Evolutionary conservation across 345 rosid genomes (phyloP).

Genomic region (Iberis pinnata): DNA sequence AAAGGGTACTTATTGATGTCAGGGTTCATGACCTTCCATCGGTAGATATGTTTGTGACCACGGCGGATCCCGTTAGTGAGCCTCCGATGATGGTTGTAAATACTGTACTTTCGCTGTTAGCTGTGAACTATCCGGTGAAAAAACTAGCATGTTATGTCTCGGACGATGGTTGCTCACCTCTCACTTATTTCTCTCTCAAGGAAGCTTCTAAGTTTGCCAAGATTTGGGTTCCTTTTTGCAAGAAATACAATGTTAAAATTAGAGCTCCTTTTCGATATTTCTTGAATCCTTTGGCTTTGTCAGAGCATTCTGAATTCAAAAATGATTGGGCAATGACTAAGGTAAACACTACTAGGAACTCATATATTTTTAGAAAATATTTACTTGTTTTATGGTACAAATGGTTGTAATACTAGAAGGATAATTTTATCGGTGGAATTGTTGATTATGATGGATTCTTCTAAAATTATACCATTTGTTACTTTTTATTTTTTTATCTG

Average conservation of each 20-base stretch:
- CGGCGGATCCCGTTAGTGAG: background rate
- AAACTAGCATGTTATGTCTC: conserved; percentile 10
- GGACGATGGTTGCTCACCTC: conserved; percentile 5
- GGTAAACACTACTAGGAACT: no score
- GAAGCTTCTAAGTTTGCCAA: conserved; percentile 3
- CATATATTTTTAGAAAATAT: no score
- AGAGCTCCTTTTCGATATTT: conserved; percentile 13
- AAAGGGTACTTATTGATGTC: no score
- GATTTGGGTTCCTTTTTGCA: conserved; percentile 14
- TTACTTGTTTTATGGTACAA: no score
- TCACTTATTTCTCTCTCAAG: conserved; percentile 6
- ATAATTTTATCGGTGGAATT: no score
- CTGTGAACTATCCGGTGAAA: conserved; percentile 1
- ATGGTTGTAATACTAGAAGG: no score
- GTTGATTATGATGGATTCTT: no score
- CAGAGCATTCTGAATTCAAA: background rate
- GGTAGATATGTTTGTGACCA: conserved; percentile 3
- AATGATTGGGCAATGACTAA: background rate
- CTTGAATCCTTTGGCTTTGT: background rate
- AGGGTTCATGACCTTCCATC: conserved; percentile 1
- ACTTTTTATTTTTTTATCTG: no score
- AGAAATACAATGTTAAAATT: background rate
- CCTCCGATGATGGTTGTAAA: background rate
- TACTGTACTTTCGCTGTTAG: conserved; percentile 1
- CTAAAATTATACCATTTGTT: no score